phyloP scores from a whole-genome alignment of 2,329 filamentous ascomycete species.

The Xylariaceae sp. region DNA sequence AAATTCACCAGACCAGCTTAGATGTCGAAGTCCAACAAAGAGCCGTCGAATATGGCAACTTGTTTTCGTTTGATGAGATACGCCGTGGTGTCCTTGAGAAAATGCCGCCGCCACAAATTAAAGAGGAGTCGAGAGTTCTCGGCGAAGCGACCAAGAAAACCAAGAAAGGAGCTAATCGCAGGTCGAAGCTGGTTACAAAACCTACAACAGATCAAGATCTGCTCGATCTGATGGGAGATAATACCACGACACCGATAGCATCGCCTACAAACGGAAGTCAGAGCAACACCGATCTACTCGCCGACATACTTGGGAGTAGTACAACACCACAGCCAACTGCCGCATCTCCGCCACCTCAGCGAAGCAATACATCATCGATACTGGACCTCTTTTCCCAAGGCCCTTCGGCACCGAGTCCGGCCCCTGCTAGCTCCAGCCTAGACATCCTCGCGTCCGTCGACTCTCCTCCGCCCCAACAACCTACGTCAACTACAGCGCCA shows the following conservation, averaged over 20 bases:
- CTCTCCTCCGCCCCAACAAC: constrained; percentile 52
- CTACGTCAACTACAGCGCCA: constrained; percentile 46
- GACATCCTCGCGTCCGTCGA: constrained; percentile 55
- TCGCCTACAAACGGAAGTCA: constrained; percentile 58
- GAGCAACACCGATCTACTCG: constrained; percentile 84
- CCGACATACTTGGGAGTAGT: constrained; percentile 81
- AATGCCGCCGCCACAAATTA: constrained; percentile 97
- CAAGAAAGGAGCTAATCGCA: constrained; percentile 71
- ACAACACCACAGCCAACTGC: constrained; percentile 53
- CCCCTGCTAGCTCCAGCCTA: constrained; percentile 48
- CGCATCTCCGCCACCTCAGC: constrained; percentile 55
- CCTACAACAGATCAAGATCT: constrained; percentile 84
- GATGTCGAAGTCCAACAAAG: constrained; percentile 96
- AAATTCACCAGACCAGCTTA: constrained; percentile 79
- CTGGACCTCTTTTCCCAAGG: constrained; percentile 81
- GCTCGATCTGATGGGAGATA: constrained; percentile 88
- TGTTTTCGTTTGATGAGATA: constrained; percentile 90
- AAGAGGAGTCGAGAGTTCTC: constrained; percentile 89
- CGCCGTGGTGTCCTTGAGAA: constrained; percentile 90
- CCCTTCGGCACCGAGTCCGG: constrained; percentile 49
- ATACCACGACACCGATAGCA: constrained; percentile 60
- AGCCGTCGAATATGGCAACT: constrained; percentile 90
- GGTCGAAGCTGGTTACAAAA: constrained; percentile 72
- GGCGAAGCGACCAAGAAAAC: constrained; percentile 75
- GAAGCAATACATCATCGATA: constrained; percentile 69